phyloP scores from a whole-genome alignment of 148 eudicot genomes.

The Arctostaphylos glauca region DNA sequence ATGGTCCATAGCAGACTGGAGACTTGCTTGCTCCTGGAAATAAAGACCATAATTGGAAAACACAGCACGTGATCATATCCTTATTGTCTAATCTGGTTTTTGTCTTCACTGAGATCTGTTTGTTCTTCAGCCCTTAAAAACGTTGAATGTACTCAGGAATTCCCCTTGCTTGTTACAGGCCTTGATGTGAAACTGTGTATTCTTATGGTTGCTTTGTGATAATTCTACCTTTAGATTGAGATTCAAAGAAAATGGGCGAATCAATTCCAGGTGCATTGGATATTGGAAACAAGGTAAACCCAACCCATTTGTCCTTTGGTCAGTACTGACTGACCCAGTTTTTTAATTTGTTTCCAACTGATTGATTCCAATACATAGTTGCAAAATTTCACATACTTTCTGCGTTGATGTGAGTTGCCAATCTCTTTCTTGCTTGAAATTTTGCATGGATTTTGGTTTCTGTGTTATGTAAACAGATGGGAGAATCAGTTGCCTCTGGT shows the following conservation, averaged over 20 bases:
- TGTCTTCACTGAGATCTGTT: slow-evolving; percentile 27
- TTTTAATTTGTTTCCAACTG: slow-evolving; percentile 8
- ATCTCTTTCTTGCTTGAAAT: slow-evolving; percentile 19
- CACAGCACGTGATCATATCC: slow-evolving; percentile 34
- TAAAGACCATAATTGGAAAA: slow-evolving; percentile 12
- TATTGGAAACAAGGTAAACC: slow-evolving; percentile 56
- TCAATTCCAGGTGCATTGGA: slow-evolving; percentile 48
- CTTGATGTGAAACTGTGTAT: slow-evolving; percentile 9
- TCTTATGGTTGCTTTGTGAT: slow-evolving; percentile 20
- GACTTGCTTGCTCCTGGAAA: not conserved
- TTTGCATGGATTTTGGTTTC: slow-evolving; percentile 16
- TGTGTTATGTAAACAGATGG: slow-evolving; percentile 62
- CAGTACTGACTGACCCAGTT: slow-evolving; percentile 22
- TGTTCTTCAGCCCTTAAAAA: slow-evolving; percentile 13
- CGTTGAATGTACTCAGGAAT: slow-evolving; percentile 19
- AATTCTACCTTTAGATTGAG: slow-evolving; percentile 29
- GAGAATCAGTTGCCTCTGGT: slow-evolving; percentile 36
- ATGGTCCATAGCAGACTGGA: not conserved
- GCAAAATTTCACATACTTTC: not conserved
- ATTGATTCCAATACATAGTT: slow-evolving; percentile 1
- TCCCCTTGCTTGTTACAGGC: slow-evolving; percentile 27
- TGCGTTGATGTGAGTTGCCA: slow-evolving; percentile 12
- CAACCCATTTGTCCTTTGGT: slow-evolving; percentile 27
- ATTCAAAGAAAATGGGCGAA: slow-evolving; percentile 52
- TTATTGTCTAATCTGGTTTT: slow-evolving; percentile 21